Evolutionary conservation across 768 basidiomycete genomes (phyloP), one percentile per base, ranked within the genome.

Genomic region (Boletus fagicola): DNA sequence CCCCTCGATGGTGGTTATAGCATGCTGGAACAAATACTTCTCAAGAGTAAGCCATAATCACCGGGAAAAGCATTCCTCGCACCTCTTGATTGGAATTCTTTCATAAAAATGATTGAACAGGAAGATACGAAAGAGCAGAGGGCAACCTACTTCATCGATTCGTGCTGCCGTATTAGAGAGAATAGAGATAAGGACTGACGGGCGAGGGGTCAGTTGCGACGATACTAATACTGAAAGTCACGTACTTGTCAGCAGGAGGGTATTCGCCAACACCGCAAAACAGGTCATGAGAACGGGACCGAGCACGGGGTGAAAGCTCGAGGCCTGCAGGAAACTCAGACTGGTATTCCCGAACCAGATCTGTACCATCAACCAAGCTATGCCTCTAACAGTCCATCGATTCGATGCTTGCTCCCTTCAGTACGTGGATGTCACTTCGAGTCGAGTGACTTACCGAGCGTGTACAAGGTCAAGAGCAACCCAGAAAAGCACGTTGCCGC

Each of bases 1-100:
- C 90, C 92, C 91, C 80, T 95, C 90, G 49, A 96, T 88, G 0
- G 94, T 96, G 36, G 83, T 77, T 54, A 97, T 88, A 8, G 91
- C 83, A 63, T 83, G 86, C 72, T 96, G 94, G 75, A 92, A 96
- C 13, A 95, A 73, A 72, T 92, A 90, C 87, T 94, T 65, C 4
- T 54, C 40, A n/a, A 48, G 33, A 39, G 50, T 74, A 45, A 72
- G 61, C 18, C n/a, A 47, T 44, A 24, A 49, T 55, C 49, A 12
- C 22, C 3, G 16, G 22, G 49, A 33, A 16, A 38, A 36, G 10
- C n/a, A 49, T 45, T 20, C 8, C 30, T 24, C 61, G 10, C 53
- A 83, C 83, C 76, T 86, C 86, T 68, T 82, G 78, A 49, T 77
- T 83, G 3, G 85, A 83, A 67, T 87, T 84, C 77, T 83, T 57